phyloP scores from a whole-genome alignment of 106 monocot genomes.

The Narthecium ossifragum region DNA sequence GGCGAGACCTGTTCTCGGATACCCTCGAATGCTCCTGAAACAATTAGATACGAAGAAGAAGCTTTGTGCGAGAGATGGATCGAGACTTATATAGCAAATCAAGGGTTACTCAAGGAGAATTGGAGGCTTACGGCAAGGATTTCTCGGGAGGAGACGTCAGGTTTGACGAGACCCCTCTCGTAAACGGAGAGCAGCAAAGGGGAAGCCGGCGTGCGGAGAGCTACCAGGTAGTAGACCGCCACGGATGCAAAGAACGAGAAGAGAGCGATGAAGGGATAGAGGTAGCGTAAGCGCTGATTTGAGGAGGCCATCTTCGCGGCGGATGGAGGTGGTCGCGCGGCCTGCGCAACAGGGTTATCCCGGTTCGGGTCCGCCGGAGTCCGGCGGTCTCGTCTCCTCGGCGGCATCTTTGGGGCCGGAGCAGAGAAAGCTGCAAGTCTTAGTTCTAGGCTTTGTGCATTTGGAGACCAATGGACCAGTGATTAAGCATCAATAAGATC shows the following conservation, averaged over 20 bases:
- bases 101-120: neutral
- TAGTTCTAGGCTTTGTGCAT: too few relatives aligned
- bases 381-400: constrained; percentile 60
- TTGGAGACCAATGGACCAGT: too few relatives aligned
- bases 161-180: constrained; percentile 63
- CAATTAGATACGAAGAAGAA: neutral
- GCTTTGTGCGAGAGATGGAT: neutral
- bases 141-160: constrained; percentile 39
- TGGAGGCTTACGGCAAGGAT: constrained; percentile 54
- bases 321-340: neutral
- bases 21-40: constrained; percentile 57
- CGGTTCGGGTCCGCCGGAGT: neutral
- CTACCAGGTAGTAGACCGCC: constrained; percentile 6
- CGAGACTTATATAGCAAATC: neutral
- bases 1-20: constrained; percentile 33
- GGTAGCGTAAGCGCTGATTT: too few relatives aligned
- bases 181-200: constrained; percentile 27
- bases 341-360: neutral
- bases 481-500: too few relatives aligned
- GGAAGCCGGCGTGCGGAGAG: neutral
- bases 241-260: constrained; percentile 12
- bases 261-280: too few relatives aligned
- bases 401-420: too few relatives aligned
- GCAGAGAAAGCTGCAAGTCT: too few relatives aligned
- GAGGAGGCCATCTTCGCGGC: too few relatives aligned